Conservation (phyloP, 2,329 filamentous ascomycete genomes). For the Venturia oleaginea region DNA sequence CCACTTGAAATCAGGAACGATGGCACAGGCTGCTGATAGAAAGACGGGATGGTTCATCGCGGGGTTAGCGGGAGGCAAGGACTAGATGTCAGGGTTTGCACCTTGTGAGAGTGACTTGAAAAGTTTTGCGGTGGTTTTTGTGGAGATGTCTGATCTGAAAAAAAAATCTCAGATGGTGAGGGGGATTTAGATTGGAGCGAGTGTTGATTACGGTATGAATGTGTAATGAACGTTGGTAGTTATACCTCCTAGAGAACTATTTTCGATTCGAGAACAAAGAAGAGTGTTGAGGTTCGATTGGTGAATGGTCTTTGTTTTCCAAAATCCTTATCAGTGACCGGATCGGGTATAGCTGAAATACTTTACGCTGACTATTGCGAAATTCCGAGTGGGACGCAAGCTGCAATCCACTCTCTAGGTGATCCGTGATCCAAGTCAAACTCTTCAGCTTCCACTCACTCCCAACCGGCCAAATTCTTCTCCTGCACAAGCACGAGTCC, state of each 20-base stretch:
- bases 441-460: neutral
- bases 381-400: neutral
- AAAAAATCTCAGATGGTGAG: neutral
- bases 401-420: neutral
- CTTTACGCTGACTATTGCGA: neutral
- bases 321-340: neutral
- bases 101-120: conserved; percentile 3
- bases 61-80: neutral
- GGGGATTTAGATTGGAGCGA: neutral
- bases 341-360: neutral
- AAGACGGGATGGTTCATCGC: neutral
- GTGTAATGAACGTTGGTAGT: neutral
- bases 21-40: neutral
- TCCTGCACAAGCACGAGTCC: neutral
- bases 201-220: neutral
- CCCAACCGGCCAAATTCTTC: neutral
- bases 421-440: conserved; percentile 2
- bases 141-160: conserved; percentile 5
- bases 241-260: neutral
- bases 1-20: neutral
- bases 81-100: neutral
- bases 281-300: neutral
- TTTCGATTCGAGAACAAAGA: neutral
- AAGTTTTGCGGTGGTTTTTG: conserved; percentile 2
- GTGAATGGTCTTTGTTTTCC: neutral